Evolutionary conservation across 1,284 basidiomycete genomes (phyloP).

Genomic region (Apiotrichum akiyoshidainum): DNA sequence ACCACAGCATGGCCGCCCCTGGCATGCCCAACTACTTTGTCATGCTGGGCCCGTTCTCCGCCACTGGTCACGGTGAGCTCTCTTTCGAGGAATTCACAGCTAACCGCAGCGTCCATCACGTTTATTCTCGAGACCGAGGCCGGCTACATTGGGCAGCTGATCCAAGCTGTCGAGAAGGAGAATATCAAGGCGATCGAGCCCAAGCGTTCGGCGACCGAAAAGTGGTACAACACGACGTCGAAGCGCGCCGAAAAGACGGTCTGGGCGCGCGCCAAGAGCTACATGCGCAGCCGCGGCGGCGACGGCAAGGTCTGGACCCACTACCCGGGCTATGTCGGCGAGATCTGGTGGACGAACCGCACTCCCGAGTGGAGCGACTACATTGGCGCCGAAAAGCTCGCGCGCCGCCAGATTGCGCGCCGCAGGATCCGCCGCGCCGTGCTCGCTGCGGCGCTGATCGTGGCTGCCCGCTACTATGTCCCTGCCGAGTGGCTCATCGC

Average conservation of each 20-base stretch:
- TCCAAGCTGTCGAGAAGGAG: conserved; percentile 1
- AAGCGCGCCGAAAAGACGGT: conserved; percentile 3
- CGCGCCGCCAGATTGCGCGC: not conserved
- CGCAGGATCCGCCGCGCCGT: not conserved
- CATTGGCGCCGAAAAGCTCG: conserved; percentile 1
- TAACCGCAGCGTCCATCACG: conserved; percentile 1
- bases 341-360: conserved; percentile 8
- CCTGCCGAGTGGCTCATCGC: not conserved
- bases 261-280: conserved; percentile 5
- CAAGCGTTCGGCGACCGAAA: not conserved
- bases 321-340: conserved; percentile 5
- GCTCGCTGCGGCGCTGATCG: not conserved
- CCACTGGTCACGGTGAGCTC: conserved; percentile 1
- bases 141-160: conserved; percentile 6
- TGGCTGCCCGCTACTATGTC: not conserved
- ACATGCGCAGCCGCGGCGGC: conserved; percentile 13
- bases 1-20: conserved; percentile 11
- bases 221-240: conserved; percentile 1
- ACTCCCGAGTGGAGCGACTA: conserved; percentile 7
- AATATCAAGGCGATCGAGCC: not conserved
- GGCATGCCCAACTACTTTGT: conserved; percentile 22
- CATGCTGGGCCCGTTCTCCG: conserved; percentile 18
- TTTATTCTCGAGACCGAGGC: conserved; percentile 11
- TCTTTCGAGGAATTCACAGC: too few species aligned
- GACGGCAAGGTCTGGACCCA: conserved; percentile 12